Percentiles rank a stretch among this genome's conserved stretches.
Conservation (phyloP, 2,329 filamentous ascomycete species). For the Talaromyces rugulosus region DNA sequence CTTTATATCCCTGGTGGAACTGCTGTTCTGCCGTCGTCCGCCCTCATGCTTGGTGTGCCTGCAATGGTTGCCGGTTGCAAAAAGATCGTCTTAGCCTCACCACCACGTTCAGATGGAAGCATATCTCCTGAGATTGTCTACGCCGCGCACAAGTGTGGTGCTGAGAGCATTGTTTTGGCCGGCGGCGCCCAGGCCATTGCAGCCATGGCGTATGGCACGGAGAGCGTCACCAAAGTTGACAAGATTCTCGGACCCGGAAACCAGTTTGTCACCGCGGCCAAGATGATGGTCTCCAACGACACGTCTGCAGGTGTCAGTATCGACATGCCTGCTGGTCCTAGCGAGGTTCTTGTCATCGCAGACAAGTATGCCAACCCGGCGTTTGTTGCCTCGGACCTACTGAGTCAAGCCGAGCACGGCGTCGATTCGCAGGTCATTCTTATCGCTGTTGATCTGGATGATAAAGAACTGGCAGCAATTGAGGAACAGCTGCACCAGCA, state of each 20-base stretch:
- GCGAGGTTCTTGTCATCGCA: conserved; percentile 92
- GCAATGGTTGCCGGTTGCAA: conserved; percentile 96
- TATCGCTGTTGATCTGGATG: conserved; percentile 74
- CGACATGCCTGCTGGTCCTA: conserved; percentile 96
- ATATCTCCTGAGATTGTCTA: conserved; percentile 97
- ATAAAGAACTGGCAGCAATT: conserved; percentile 71
- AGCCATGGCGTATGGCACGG: conserved; percentile 94
- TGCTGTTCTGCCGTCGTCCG: conserved; percentile 92
- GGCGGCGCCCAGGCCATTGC: conserved; percentile 94
- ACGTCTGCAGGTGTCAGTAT: conserved; percentile 93
- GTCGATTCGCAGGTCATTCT: conserved; percentile 93
- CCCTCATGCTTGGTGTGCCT: conserved; percentile 95
- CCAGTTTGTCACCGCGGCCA: conserved; percentile 96
- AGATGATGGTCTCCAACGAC: conserved; percentile 98
- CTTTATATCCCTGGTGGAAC: conserved; percentile 95
- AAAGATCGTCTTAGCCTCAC: conserved; percentile 89
- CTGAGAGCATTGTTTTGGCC: conserved; percentile 91
- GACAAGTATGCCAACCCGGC: conserved; percentile 84
- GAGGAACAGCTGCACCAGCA: conserved; percentile 88
- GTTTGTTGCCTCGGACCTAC: conserved; percentile 90
- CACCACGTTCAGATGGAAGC: conserved; percentile 81
- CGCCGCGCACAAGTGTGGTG: conserved; percentile 92
- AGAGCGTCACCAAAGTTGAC: conserved; percentile 92
- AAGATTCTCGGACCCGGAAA: conserved; percentile 98
- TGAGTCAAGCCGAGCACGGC: conserved; percentile 95